phyloP scores from a whole-genome alignment of 1,284 basidiomycete species.

The Trichosporon sp. region DNA sequence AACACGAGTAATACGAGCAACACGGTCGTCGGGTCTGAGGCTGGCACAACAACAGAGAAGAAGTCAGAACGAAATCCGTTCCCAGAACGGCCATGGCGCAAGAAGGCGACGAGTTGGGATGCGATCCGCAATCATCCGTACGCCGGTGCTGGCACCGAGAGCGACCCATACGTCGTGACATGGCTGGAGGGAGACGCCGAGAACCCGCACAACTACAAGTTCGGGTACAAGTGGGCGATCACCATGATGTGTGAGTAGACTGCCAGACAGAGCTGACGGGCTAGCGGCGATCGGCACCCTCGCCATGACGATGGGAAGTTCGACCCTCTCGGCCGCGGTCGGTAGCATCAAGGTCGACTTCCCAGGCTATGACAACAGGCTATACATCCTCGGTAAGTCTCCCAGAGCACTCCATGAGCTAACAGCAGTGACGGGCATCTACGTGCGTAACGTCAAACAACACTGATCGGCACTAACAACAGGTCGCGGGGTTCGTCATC shows the following conservation, averaged over 20 bases:
- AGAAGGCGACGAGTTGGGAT: constrained; percentile 21
- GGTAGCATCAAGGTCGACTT: constrained; percentile 31
- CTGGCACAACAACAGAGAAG: not conserved
- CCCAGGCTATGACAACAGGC: constrained; percentile 31
- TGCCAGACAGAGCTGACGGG: not conserved
- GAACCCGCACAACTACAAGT: constrained; percentile 40
- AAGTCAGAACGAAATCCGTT: not conserved
- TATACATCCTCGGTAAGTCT: constrained; percentile 32
- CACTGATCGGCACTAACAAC: not conserved
- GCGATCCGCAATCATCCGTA: constrained; percentile 16
- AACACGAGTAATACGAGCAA: not conserved
- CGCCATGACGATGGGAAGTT: constrained; percentile 34
- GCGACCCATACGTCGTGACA: constrained; percentile 54
- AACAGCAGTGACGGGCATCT: constrained; percentile 29
- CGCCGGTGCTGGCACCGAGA: constrained; percentile 45
- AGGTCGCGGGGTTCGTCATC: constrained; percentile 27
- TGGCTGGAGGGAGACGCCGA: constrained; percentile 42
- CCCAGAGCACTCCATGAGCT: not conserved
- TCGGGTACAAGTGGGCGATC: constrained; percentile 40
- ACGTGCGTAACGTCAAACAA: constrained; percentile 12
- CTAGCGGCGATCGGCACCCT: constrained; percentile 32
- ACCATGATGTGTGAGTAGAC: constrained; percentile 26
- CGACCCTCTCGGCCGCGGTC: constrained; percentile 36
- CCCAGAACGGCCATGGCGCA: constrained; percentile 20
- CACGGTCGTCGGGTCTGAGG: not conserved